phyloP scores from a whole-genome alignment of 352 stramenopile species.

The Blastocystis sp. region DNA sequence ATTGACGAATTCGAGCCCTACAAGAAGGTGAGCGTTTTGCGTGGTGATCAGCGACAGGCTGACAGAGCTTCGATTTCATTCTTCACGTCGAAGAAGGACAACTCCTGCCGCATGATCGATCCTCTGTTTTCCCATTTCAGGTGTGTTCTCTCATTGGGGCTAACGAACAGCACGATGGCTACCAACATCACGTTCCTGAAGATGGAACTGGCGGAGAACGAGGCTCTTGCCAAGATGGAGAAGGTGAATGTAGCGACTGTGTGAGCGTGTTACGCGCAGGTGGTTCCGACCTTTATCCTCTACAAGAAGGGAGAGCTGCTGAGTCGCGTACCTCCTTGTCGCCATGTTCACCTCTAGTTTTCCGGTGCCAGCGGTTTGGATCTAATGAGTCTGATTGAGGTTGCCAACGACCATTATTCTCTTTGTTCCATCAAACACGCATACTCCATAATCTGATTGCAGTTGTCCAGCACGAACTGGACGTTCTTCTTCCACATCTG shows the following conservation, averaged over 20 bases:
- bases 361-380: not conserved
- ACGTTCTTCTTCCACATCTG: slow-evolving; percentile 43
- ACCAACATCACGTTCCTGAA: not conserved
- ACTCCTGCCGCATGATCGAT: not conserved
- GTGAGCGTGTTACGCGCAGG: not conserved
- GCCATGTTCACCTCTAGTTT: not conserved
- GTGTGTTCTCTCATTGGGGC: not conserved
- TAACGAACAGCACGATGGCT: not conserved
- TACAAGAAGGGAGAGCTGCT: not conserved
- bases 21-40: not conserved
- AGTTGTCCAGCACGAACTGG: slow-evolving; percentile 37
- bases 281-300: not conserved
- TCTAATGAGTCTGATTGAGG: not conserved
- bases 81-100: not conserved
- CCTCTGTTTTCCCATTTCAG: slow-evolving; percentile 37
- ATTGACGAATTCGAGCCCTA: not conserved
- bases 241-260: not conserved
- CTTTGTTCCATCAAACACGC: not conserved
- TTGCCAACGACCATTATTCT: not conserved
- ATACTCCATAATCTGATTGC: not conserved
- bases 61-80: not conserved
- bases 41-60: not conserved
- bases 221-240: not conserved
- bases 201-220: not conserved
- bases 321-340: not conserved